Evolutionary conservation across 2,329 filamentous ascomycete genomes (phyloP), one percentile per base, ranked within the genome.

Genomic region (Onygenales sp.): DNA sequence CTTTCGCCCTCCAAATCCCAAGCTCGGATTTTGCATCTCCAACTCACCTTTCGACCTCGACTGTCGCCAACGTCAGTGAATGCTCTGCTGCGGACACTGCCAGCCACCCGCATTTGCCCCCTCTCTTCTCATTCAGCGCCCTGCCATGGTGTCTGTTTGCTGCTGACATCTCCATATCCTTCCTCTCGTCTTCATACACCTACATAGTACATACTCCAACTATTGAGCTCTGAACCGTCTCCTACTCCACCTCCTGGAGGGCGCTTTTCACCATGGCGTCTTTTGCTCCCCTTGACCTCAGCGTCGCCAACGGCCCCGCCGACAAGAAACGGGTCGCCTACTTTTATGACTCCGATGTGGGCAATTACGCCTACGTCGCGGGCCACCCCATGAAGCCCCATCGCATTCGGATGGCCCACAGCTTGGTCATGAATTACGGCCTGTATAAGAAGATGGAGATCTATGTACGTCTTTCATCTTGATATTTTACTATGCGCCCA

Each of bases 341-440:
- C 74, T 97, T 97, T 72, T 97, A 97, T 79, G 92, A 97, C 68
- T 94, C 88, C 2, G 92, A 97, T 73, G 93, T 97, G 67, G 92
- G 92, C 59, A 97, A 97, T 72, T 97, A 96, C 76, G 91, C 92
- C 68, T 97, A 97, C 67, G 89, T 95, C 54, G 78, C 81, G 10
- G 80, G 79, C n/a, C 81, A 82, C 70, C 81, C 82, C 36, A 85
- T 85, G 82, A 84, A 84, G 68, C 81, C 81, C 39, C 80, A 82
- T 65, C 75, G 83, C 58, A 86, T 87, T 70, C 77, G 84, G 60
- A 83, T 87, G 78, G 82, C 77, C 46, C 77, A 80, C 63, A 78
- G 75, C 58, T 69, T 86, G 64, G 83, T 86, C 58, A 86, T 86
- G 83, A 86, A 86, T 67, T 86, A 86, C 65, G 81, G 81, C 49